Evolutionary conservation across 208 protist genomes (phyloP).

Genomic region (Borovskyia barvae): DNA sequence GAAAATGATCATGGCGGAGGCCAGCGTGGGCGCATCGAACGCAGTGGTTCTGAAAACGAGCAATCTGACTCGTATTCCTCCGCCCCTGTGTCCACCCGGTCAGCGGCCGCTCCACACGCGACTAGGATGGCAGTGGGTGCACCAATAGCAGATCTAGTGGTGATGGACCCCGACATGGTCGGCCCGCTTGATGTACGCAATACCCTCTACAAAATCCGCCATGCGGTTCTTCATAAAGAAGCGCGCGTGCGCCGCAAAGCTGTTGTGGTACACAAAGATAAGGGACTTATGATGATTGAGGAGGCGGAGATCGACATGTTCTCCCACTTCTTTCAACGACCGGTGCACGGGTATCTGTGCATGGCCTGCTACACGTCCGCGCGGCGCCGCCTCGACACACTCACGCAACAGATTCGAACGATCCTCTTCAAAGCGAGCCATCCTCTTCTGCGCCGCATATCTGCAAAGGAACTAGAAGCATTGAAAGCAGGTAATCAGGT

Average conservation of each 20-base stretch:
- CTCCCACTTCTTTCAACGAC: constrained; percentile 74
- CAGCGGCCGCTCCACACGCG: background rate
- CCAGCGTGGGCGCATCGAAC: no score
- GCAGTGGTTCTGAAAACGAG: no score
- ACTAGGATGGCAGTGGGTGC: constrained; percentile 2
- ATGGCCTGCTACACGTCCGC: constrained; percentile 67
- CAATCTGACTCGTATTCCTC: no score
- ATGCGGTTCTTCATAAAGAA: constrained; percentile 63
- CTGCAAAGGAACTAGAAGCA: constrained; percentile 21
- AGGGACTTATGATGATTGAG: constrained; percentile 78
- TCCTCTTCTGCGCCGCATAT: constrained; percentile 46
- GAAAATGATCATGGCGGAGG: no score
- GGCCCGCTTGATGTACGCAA: constrained; percentile 41
- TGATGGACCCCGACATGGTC: constrained; percentile 45
- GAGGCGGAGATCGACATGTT: constrained; percentile 84
- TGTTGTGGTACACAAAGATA: constrained; percentile 55
- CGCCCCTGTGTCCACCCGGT: no score
- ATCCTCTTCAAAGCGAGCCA: constrained; percentile 69
- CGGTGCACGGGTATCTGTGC: constrained; percentile 81
- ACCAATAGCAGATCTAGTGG: constrained; percentile 11
- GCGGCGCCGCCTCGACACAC: constrained; percentile 54
- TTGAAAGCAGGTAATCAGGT: constrained; percentile 22
- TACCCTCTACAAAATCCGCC: constrained; percentile 66
- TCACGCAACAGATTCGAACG: constrained; percentile 61
- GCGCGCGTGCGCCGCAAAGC: constrained; percentile 34